phyloP scores from a whole-genome alignment of 768 basidiomycete genomes.

The Hysterangium stoloniferum region DNA sequence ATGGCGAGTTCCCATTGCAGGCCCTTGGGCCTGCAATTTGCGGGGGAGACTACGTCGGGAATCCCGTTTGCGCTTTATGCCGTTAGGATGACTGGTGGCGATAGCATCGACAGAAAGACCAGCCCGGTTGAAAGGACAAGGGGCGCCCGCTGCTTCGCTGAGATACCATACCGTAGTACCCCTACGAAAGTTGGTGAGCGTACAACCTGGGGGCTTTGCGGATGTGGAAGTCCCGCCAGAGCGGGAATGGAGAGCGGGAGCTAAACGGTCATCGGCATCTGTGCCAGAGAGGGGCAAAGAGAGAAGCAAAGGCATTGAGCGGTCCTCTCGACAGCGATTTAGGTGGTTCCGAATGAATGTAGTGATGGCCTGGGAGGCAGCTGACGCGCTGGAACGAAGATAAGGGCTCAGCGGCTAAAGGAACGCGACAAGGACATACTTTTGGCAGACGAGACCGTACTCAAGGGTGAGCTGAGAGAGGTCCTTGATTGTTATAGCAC shows the following conservation, averaged over 20 bases:
- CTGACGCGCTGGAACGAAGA: conserved; percentile 48
- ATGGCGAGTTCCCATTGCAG: background rate
- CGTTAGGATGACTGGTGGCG: conserved; percentile 11
- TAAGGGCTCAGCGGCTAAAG: conserved; percentile 11
- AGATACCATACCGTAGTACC: conserved; percentile 82
- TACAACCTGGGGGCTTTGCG: conserved; percentile 22
- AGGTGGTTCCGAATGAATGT: conserved; percentile 74
- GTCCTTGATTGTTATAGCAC: conserved; percentile 83
- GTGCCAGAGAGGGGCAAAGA: conserved; percentile 70
- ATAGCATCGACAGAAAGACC: conserved; percentile 41
- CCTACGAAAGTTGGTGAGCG: conserved; percentile 62
- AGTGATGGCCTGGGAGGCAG: conserved; percentile 75
- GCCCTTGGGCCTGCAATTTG: conserved; percentile 30
- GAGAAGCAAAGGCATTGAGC: conserved; percentile 51
- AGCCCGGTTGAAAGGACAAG: conserved; percentile 66
- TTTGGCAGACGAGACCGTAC: conserved; percentile 66
- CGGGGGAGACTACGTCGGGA: conserved; percentile 31
- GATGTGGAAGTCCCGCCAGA: conserved; percentile 54
- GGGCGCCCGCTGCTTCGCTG: conserved; percentile 62
- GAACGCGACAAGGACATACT: conserved; percentile 39
- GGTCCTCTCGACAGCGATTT: conserved; percentile 65
- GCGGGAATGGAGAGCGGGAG: conserved; percentile 61
- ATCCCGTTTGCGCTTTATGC: conserved; percentile 23
- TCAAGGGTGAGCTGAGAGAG: conserved; percentile 62
- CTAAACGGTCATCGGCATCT: conserved; percentile 61